A percentile compares a stretch with the other conserved stretches of the same genome.
Conservation (phyloP, 73 alveolate genomes). For the Stentor roeselii region DNA sequence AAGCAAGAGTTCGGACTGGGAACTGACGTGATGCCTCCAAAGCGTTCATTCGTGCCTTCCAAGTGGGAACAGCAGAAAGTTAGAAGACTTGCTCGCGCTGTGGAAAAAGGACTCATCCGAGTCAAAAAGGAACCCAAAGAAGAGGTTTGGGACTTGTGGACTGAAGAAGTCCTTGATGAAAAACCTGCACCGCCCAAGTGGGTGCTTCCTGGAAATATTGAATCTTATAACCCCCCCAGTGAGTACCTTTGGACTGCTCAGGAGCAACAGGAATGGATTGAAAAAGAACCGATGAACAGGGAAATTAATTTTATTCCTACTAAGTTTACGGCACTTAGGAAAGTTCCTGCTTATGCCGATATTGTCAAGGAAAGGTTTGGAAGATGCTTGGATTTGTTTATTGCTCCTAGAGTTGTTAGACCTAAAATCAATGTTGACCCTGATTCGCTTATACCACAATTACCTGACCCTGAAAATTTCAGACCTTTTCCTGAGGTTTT, state of each 20-base stretch:
- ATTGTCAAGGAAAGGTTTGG: slow-evolving; percentile 90
- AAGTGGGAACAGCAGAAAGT: slow-evolving; percentile 89
- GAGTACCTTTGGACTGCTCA: slow-evolving; percentile 79
- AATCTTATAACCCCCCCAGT: slow-evolving; percentile 91
- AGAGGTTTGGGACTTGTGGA: slow-evolving; percentile 75
- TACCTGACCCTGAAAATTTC: slow-evolving; percentile 93
- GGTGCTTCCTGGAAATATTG: slow-evolving; percentile 89
- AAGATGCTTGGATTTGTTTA: slow-evolving; percentile 92
- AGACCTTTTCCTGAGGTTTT: slow-evolving; percentile 95
- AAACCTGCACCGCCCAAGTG: slow-evolving; percentile 88
- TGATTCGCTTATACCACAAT: slow-evolving; percentile 87
- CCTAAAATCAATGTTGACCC: slow-evolving; percentile 90
- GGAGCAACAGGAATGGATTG: slow-evolving; percentile 69
- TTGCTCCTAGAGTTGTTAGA: slow-evolving; percentile 91
- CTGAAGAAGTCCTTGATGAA: slow-evolving; percentile 60
- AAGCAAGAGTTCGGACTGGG: slow-evolving; percentile 78
- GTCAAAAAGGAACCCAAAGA: slow-evolving; percentile 63
- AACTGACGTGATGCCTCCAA: slow-evolving; percentile 70
- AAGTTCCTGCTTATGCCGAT: slow-evolving; percentile 89
- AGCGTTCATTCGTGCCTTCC: slow-evolving; percentile 87
- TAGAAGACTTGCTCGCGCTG: slow-evolving; percentile 78
- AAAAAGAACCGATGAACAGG: slow-evolving; percentile 74
- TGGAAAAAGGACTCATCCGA: slow-evolving; percentile 91
- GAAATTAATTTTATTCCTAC: slow-evolving; percentile 66
- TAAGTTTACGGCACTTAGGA: slow-evolving; percentile 77